phyloP scores from a whole-genome alignment of 148 eudicot species.

The Bassia scoparia region DNA sequence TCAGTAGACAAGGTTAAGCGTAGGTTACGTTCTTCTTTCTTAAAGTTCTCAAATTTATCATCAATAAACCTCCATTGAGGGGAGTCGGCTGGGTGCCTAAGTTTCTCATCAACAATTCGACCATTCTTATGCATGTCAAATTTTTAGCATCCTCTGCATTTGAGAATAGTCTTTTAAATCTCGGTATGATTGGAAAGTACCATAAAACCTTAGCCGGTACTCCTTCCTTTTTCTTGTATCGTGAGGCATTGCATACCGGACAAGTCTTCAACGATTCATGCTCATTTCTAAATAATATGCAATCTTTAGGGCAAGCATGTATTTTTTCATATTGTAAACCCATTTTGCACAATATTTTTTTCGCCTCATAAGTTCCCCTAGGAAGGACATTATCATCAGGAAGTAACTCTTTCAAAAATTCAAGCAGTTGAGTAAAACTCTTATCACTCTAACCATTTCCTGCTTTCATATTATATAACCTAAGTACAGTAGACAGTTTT shows the following conservation, averaged over 20 bases:
- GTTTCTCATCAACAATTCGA: background rate
- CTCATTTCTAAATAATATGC: background rate
- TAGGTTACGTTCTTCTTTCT: background rate
- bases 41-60: background rate
- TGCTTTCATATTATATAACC: conserved; percentile 13
- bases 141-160: background rate
- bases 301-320: too few relatives aligned
- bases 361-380: conserved; percentile 9
- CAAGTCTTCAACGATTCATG: background rate
- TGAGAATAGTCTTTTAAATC: background rate
- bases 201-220: background rate
- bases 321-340: background rate
- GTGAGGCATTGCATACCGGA: conserved; percentile 1
- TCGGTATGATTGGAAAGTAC: background rate
- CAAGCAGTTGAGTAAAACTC: background rate
- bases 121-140: background rate
- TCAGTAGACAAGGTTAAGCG: background rate
- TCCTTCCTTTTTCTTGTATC: conserved; percentile 9
- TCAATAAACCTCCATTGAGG: background rate
- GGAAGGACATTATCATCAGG: conserved; percentile 11
- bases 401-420: conserved; percentile 1
- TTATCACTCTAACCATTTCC: conserved; percentile 11
- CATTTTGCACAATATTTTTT: background rate
- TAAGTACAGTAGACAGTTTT: background rate
- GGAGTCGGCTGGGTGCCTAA: background rate